Base-by-base conservation (phyloP, 768 basidiomycete species). In the Suillus occidentalis region DNA sequence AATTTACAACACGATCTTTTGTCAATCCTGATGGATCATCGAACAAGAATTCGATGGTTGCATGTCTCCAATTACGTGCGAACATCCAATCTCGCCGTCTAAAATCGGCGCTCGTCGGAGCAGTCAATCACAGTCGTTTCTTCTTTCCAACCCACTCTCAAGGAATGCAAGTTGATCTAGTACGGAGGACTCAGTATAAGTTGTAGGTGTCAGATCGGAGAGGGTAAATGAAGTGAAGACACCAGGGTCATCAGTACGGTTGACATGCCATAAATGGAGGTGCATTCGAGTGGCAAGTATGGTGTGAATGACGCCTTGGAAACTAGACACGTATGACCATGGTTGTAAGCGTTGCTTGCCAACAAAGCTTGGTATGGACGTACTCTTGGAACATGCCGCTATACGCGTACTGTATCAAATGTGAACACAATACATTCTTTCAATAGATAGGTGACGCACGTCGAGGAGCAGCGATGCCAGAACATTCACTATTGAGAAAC, bases 341-440 rank as follows among this genome's bases (percentile, higher is more conserved):
- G n/a, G 9, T 36, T 25, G 36, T 61, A 16, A 61, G 37, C 12
- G 20, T 34, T 36, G 28, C 20, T 63, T 60, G 16, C 40, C 56
- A 8, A 20, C 7, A n/a, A 59, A 57, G 10, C 6, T 63, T 22
- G 39, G 25, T 16, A 45, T 10, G n/a, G 31, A 40, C 61, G 37
- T 39, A 64, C 63, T 64, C 63, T 37, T 50, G 31, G 22, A 64
- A 62, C 63, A 64, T 64, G 22, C 58, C 60, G 9, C 58, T 60
- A 64, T 64, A 64, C 9, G 60, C 57, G 34, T 64, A 36, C 63
- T 64, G 59, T 14, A 42, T 25, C 8, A 36, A 39, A 36, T 25
- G 10, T 53, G 31, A 34, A 31, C 20, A 14, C 31, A 28, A 61
- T 14, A 18, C 14, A 25, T 16, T 53, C 0, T 37, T 62, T 47